Evolutionary conservation across 2,329 filamentous ascomycete species (phyloP), one percentile per base, ranked within the genome.

Genomic region (Xylariaceae sp.): DNA sequence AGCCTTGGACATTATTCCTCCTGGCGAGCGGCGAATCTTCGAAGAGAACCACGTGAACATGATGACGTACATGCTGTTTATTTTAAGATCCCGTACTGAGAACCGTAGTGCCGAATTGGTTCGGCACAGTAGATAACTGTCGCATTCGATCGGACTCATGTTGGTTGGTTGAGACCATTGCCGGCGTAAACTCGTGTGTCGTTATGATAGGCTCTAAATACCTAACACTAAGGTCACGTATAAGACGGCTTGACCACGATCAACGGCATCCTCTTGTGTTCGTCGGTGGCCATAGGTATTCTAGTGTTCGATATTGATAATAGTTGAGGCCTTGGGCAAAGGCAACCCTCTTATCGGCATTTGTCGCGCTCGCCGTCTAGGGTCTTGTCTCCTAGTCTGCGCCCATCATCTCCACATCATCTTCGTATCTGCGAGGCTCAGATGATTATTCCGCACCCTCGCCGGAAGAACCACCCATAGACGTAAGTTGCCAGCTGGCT

Each of bases 131-230:
- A 16, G 44, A 49, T 44, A 31, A 23, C 16, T 34, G 3, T 19
- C 3, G 9, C 31, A 26, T 23, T 17, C 16, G 33, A 41, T 16
- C 11, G 31, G 21, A 29, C 23, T 45, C 19, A 16, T 34, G 14
- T 56, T 39, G 37, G 53, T 37, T 57, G 47, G 26, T 44, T 47
- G 40, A 19, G n/a, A 58, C 23, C 14, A 33, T 53, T 53, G 39
- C 33, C 29, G 17, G 37, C 4, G 16, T 7, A 33, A 26, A 21
- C 26, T 12, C 36, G 19, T 12, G n/a, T n/a, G n/a, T n/a, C n/a
- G 11, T 28, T 40, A 9, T 24, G 23, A 24, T 33, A n/a, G 24
- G 31, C 29, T 17, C 28, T 43, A 31, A 12, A 24, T 31, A n/a
- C 23, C 17, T 31, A 46, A 26, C 6, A 6, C 28, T 16, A 45